phyloP scores from a whole-genome alignment of 2,329 filamentous ascomycete genomes.

The Esteya vermicola region DNA sequence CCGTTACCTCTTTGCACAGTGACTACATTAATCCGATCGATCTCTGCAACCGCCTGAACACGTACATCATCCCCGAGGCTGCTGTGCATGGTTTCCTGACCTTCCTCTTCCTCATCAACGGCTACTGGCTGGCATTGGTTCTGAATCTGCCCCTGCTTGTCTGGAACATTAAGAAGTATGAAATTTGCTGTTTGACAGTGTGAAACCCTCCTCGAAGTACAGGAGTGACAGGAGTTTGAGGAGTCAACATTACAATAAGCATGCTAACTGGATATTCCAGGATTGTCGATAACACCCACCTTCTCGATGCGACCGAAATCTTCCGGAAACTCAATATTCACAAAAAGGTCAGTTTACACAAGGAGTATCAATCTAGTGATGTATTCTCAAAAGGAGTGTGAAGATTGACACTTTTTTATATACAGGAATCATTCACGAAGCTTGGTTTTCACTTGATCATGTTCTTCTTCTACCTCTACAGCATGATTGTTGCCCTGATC shows the following conservation, averaged over 20 bases:
- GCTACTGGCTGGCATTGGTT: slow-evolving; percentile 89
- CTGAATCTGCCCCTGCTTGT: slow-evolving; percentile 83
- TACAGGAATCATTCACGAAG: slow-evolving; percentile 94
- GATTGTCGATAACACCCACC: slow-evolving; percentile 92
- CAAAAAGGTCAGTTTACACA: slow-evolving; percentile 80
- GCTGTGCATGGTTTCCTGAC: slow-evolving; percentile 94
- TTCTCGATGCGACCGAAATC: slow-evolving; percentile 95
- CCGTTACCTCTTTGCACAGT: slow-evolving; percentile 29
- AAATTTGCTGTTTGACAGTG: neutral
- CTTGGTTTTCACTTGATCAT: slow-evolving; percentile 96
- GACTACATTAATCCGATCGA: slow-evolving; percentile 99
- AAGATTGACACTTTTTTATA: neutral
- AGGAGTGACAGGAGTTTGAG: no score
- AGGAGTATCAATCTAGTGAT: no score
- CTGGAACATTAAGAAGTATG: slow-evolving; percentile 97
- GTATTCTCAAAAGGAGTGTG: no score
- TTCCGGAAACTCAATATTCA: slow-evolving; percentile 98
- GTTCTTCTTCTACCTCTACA: slow-evolving; percentile 99
- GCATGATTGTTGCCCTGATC: slow-evolving; percentile 95
- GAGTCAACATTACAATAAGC: no score
- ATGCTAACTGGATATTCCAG: slow-evolving; percentile 28
- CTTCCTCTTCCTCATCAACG: slow-evolving; percentile 92
- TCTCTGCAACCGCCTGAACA: slow-evolving; percentile 99
- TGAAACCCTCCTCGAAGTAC: neutral
- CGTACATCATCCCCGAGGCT: slow-evolving; percentile 97